Evolutionary conservation across 2,329 filamentous ascomycete species (phyloP).

Genomic region (Scolecobasidium constrictum): DNA sequence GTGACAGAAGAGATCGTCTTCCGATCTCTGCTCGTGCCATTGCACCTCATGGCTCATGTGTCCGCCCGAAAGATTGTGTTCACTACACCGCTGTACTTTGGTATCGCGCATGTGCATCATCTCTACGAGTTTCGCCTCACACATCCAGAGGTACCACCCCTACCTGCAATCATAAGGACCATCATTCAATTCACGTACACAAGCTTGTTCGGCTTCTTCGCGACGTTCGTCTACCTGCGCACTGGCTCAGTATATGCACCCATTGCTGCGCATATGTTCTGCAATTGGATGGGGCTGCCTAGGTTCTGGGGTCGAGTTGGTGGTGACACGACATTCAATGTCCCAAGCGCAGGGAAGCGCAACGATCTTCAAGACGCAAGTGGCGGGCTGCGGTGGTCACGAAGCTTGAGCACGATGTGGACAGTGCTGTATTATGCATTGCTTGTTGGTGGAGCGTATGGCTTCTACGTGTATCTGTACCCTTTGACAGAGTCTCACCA

Average conservation of each 20-base stretch:
- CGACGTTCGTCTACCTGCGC: slow-evolving; percentile 76
- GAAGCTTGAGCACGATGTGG: slow-evolving; percentile 42
- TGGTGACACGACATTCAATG: slow-evolving; percentile 30
- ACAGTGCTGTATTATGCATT: slow-evolving; percentile 70
- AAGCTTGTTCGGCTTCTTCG: slow-evolving; percentile 86
- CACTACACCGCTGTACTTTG: slow-evolving; percentile 78
- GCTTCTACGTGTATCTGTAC: slow-evolving; percentile 64
- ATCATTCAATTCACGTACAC: slow-evolving; percentile 83
- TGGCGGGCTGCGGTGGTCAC: slow-evolving; percentile 28
- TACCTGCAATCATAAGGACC: slow-evolving; percentile 57
- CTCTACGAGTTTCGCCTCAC: slow-evolving; percentile 88
- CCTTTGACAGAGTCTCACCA: slow-evolving; percentile 55
- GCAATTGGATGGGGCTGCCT: slow-evolving; percentile 85
- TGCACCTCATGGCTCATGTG: slow-evolving; percentile 57
- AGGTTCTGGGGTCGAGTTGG: slow-evolving; percentile 70
- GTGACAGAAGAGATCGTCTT: slow-evolving; percentile 91
- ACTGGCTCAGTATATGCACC: slow-evolving; percentile 72
- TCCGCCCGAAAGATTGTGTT: slow-evolving; percentile 50
- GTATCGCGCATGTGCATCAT: slow-evolving; percentile 87
- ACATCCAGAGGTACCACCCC: slow-evolving; percentile 56
- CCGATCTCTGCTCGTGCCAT: slow-evolving; percentile 72
- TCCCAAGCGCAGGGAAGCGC: slow-evolving; percentile 16
- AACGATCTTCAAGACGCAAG: slow-evolving; percentile 16
- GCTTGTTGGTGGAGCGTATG: slow-evolving; percentile 57
- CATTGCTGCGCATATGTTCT: slow-evolving; percentile 73